Conservation (phyloP, 805 yeast genomes). For the Isabelozyma heimii region DNA sequence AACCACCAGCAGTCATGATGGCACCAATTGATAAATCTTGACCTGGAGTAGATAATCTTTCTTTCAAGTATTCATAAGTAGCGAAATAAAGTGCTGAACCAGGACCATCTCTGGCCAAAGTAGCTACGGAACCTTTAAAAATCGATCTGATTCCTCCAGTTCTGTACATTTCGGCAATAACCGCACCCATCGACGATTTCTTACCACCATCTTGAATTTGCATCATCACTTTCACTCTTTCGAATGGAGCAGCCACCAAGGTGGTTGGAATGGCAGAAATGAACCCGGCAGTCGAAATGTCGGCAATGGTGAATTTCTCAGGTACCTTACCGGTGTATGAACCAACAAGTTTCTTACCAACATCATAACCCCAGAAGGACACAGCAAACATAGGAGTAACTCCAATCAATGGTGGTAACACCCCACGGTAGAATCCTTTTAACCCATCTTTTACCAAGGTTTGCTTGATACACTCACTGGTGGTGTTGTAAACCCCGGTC, state of each 20-base stretch:
- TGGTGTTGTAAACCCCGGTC: constrained; percentile 66
- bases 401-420: constrained; percentile 90
- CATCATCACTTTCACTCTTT: constrained; percentile 89
- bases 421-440: constrained; percentile 87
- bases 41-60: constrained; percentile 53
- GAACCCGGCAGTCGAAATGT: constrained; percentile 90
- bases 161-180: constrained; percentile 63
- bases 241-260: constrained; percentile 95
- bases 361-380: constrained; percentile 96
- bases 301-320: constrained; percentile 54
- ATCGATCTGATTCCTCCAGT: constrained; percentile 84
- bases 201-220: constrained; percentile 61
- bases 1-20: constrained; percentile 87
- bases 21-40: constrained; percentile 65
- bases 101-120: constrained; percentile 95
- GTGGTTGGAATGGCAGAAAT: constrained; percentile 94
- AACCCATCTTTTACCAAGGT: constrained; percentile 76
- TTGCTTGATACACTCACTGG: constrained; percentile 64
- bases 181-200: constrained; percentile 52
- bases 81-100: constrained; percentile 96
- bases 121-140: constrained; percentile 88
- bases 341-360: constrained; percentile 77
- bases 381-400: constrained; percentile 99
- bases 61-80: constrained; percentile 81
- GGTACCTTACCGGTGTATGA: constrained; percentile 35